These are phyloP conservation scores for Triadica sebifera DNA, from an alignment of 345 rosid species.

Conservation along the genomic window DNA sequence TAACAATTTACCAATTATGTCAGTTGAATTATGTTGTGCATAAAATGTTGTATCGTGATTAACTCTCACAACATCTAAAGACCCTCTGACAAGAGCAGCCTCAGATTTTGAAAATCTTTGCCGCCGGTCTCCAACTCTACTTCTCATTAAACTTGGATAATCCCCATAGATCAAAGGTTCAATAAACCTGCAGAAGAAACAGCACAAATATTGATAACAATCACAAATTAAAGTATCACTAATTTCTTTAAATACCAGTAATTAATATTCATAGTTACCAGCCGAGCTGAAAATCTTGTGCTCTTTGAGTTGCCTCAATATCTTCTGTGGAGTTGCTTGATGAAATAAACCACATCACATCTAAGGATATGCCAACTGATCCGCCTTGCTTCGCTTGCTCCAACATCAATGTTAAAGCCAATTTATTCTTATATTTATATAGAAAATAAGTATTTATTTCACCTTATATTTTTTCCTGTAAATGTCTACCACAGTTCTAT, in stretches of 20 bases:
- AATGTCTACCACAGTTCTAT: slow-evolving; percentile 56
- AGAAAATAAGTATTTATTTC: background rate
- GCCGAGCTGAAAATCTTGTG: slow-evolving; percentile 97
- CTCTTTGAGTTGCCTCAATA: slow-evolving; percentile 80
- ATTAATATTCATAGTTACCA: slow-evolving; percentile 45
- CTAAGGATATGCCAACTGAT: slow-evolving; percentile 63
- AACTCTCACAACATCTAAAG: slow-evolving; percentile 85
- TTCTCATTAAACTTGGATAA: slow-evolving; percentile 83
- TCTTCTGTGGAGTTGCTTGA: slow-evolving; percentile 52
- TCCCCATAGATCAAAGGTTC: slow-evolving; percentile 87
- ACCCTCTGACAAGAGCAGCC: slow-evolving; percentile 63
- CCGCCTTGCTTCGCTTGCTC: slow-evolving; percentile 70
- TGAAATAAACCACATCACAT: slow-evolving; percentile 84
- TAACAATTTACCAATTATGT: slow-evolving; percentile 40
- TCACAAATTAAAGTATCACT: background rate
- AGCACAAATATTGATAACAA: background rate
- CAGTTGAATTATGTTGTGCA: slow-evolving; percentile 41
- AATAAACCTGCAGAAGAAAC: slow-evolving; percentile 54
- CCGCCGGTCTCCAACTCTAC: slow-evolving; percentile 65
- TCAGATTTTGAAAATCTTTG: slow-evolving; percentile 63
- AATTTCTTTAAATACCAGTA: background rate
- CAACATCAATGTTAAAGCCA: background rate
- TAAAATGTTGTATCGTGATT: slow-evolving; percentile 91
- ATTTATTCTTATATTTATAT: background rate
- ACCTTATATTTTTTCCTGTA: slow-evolving; percentile 80